phyloP scores from a whole-genome alignment of 2,329 filamentous ascomycete genomes.

The Colletotrichum cordylinicola region DNA sequence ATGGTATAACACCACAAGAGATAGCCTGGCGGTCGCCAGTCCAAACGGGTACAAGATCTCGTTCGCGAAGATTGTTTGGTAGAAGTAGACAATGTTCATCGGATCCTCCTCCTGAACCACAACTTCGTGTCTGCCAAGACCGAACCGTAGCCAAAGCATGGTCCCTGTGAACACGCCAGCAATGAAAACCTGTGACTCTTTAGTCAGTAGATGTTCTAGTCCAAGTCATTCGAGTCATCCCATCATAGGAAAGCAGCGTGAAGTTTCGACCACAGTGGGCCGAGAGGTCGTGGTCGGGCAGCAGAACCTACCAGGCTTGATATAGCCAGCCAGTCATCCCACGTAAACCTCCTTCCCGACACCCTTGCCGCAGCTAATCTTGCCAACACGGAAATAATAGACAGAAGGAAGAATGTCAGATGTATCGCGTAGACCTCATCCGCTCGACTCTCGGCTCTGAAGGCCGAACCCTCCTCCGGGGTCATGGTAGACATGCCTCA shows the following conservation, averaged over 20 bases:
- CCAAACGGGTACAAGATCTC: constrained; percentile 9
- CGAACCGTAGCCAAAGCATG: constrained; percentile 13
- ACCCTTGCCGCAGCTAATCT: background rate
- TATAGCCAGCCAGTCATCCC: constrained; percentile 14
- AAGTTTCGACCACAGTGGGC: background rate
- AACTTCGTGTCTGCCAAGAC: constrained; percentile 6
- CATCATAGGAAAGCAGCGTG: background rate
- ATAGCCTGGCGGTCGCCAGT: background rate
- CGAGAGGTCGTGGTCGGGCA: background rate
- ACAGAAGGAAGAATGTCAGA: background rate
- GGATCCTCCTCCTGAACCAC: constrained; percentile 10
- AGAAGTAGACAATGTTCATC: constrained; percentile 1
- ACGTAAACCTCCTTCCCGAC: background rate
- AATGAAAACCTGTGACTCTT: background rate
- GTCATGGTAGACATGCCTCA: constrained; percentile 8
- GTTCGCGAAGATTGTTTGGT: constrained; percentile 16
- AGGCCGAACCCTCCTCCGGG: background rate
- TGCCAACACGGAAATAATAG: background rate
- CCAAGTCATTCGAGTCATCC: background rate
- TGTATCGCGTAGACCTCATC: constrained; percentile 2
- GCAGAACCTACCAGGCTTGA: background rate
- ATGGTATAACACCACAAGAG: constrained; percentile 11
- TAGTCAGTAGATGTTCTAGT: background rate
- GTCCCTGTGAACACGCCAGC: constrained; percentile 4
- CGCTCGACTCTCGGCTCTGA: constrained; percentile 2